Conservation (phyloP, 495 filamentous ascomycete species). For the Staphylotrichum longicolle region DNA sequence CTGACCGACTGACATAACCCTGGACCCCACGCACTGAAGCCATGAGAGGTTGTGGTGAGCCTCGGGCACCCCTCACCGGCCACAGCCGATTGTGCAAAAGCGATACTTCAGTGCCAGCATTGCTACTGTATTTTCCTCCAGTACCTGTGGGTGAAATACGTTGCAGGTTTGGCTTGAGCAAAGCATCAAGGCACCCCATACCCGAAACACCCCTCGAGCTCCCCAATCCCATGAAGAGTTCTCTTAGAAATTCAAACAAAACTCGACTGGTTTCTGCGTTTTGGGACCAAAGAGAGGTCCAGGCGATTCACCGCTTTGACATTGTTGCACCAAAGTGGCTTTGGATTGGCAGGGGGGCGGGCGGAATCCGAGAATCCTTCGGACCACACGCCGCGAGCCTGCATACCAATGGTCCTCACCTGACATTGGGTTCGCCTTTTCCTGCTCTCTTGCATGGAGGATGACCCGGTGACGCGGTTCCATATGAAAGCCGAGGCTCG, state of each 20-base stretch:
- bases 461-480: neutral
- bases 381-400: neutral
- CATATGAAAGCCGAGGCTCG: neutral
- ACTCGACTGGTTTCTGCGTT: neutral
- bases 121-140: too few relatives aligned
- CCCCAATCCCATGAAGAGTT: neutral
- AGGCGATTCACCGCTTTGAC: neutral
- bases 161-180: neutral
- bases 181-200: neutral
- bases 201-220: neutral
- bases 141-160: too few relatives aligned
- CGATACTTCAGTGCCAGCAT: too few relatives aligned
- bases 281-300: too few relatives aligned
- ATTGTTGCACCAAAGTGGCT: neutral
- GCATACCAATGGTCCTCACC: neutral
- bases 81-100: too few relatives aligned
- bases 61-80: too few relatives aligned
- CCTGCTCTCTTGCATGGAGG: neutral
- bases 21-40: too few relatives aligned
- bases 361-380: conserved; percentile 2
- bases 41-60: too few relatives aligned
- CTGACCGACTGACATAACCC: too few relatives aligned
- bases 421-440: neutral
- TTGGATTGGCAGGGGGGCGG: neutral
- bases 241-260: conserved; percentile 5